A percentile compares a stretch with the other conserved stretches of the same genome.
Conservation (phyloP, 1,284 basidiomycete species). For the Tausonia pullulans region DNA sequence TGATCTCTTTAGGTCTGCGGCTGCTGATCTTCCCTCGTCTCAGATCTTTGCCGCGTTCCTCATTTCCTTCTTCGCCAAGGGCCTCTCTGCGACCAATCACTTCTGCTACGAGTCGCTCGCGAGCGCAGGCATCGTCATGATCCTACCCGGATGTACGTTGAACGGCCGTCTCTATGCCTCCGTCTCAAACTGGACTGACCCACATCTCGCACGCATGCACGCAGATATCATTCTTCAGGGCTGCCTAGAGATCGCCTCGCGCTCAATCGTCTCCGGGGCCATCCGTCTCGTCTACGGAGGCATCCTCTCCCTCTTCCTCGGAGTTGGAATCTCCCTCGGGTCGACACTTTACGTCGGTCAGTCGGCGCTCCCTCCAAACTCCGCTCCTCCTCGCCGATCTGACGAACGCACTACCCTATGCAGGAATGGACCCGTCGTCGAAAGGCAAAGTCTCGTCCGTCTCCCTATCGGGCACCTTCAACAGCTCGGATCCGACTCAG, state of each 20-base stretch:
- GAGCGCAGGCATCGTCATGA: conserved; percentile 12
- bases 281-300: conserved; percentile 11
- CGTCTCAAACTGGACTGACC: not conserved
- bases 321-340: conserved; percentile 12
- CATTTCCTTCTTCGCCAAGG: conserved; percentile 14
- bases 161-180: not conserved
- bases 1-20: not conserved
- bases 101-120: conserved; percentile 14
- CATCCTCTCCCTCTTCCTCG: conserved; percentile 12
- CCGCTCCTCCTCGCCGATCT: no score
- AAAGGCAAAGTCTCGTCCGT: not conserved
- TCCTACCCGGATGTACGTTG: not conserved
- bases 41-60: conserved; percentile 17
- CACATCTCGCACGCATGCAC: not conserved
- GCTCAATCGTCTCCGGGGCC: conserved; percentile 6
- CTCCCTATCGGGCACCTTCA: conserved; percentile 5
- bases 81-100: conserved; percentile 1
- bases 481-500: not conserved
- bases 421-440: not conserved
- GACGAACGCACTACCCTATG: not conserved
- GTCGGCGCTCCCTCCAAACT: not conserved
- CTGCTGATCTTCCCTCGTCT: not conserved
- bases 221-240: conserved; percentile 6
- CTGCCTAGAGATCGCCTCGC: conserved; percentile 11
- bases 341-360: conserved; percentile 8